Conservation (phyloP, 2,329 filamentous ascomycete species). For the Capronia americana region DNA sequence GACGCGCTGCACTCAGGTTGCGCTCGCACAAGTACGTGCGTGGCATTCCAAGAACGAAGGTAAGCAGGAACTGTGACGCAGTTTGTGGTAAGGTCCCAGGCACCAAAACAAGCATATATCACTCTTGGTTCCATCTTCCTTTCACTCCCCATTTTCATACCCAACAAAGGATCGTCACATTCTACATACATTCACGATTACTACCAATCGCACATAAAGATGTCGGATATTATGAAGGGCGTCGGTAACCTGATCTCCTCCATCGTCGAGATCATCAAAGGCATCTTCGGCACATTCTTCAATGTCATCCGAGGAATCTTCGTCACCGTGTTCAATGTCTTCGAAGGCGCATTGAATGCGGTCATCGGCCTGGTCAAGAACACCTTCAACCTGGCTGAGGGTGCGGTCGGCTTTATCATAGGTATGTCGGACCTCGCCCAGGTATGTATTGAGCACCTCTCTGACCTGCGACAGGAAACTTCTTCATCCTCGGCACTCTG, state of each 20-base stretch:
- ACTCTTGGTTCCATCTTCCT: not conserved
- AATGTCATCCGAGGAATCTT: constrained; percentile 30
- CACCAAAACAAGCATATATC: constrained; percentile 1
- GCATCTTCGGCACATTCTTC: constrained; percentile 30
- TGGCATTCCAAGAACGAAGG: constrained; percentile 16
- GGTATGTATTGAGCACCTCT: not conserved
- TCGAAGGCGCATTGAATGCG: constrained; percentile 32
- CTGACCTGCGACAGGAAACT: constrained; percentile 32
- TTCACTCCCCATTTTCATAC: not conserved
- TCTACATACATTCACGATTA: not conserved
- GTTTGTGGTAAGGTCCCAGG: constrained; percentile 1
- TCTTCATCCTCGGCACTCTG: constrained; percentile 33
- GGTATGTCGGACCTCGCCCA: constrained; percentile 17
- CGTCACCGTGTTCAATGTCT: constrained; percentile 31
- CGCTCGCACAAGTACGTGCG: not conserved
- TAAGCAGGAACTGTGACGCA: constrained; percentile 18
- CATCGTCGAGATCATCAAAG: constrained; percentile 35
- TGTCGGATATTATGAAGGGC: constrained; percentile 35
- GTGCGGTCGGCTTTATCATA: constrained; percentile 34
- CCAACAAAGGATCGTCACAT: not conserved
- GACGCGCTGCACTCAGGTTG: not conserved
- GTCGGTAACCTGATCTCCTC: constrained; percentile 32
- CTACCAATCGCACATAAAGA: constrained; percentile 13
- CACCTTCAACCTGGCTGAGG: constrained; percentile 35
- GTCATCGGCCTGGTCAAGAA: constrained; percentile 35